Evolutionary conservation across 2,329 filamentous ascomycete genomes (phyloP).

Genomic region (Polychaeton citri): DNA sequence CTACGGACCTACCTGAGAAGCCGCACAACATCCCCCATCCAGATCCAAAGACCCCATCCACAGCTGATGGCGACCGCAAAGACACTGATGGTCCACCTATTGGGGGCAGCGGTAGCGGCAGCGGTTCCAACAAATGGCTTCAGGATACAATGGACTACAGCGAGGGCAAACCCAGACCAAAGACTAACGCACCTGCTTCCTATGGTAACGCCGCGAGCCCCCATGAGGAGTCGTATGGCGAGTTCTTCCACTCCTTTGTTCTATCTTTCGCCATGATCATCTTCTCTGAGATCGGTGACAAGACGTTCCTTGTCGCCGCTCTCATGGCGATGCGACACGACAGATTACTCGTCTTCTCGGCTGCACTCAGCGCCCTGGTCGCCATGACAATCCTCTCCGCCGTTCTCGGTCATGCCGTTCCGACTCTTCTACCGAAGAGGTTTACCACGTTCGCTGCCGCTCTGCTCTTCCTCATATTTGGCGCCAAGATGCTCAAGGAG

Average conservation of each 20-base stretch:
- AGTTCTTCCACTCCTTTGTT: conserved; percentile 64
- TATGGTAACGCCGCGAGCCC: conserved; percentile 3
- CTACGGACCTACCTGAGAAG: conserved; percentile 58
- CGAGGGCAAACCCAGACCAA: conserved; percentile 19
- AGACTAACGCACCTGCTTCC: conserved; percentile 16
- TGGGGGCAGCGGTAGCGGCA: conserved; percentile 1
- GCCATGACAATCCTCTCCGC: conserved; percentile 93
- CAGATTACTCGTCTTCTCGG: conserved; percentile 81
- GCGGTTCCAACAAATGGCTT: conserved; percentile 13
- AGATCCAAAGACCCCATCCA: conserved; percentile 35
- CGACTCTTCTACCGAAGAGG: conserved; percentile 77
- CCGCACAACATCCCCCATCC: conserved; percentile 62
- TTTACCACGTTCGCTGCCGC: conserved; percentile 81
- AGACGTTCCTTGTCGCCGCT: conserved; percentile 92
- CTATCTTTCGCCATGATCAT: conserved; percentile 96
- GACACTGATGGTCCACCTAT: conserved; percentile 13
- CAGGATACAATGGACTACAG: conserved; percentile 25
- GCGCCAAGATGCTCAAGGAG: conserved; percentile 69
- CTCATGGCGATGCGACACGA: conserved; percentile 99
- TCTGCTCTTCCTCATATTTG: conserved; percentile 78
- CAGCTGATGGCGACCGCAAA: conserved; percentile 2
- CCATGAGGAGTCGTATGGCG: conserved; percentile 15
- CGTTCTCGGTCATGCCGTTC: conserved; percentile 77
- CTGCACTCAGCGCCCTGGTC: conserved; percentile 81
- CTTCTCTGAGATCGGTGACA: conserved; percentile 93